Conservation (phyloP, 176 grass and related monocot species). For the Triticum dicoccoides region DNA sequence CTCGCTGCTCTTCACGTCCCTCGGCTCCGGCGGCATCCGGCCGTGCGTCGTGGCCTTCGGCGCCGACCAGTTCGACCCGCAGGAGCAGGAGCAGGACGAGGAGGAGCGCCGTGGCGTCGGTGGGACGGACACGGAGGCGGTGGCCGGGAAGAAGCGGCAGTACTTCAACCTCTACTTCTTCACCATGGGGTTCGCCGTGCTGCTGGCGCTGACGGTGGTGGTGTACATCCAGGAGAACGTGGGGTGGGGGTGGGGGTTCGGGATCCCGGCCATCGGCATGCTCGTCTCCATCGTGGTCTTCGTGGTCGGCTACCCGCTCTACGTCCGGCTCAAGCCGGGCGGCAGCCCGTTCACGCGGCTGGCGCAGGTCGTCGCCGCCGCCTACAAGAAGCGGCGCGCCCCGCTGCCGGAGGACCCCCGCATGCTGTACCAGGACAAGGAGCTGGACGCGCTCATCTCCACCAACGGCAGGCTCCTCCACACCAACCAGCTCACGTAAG, state of each 20-base stretch:
- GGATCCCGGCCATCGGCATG: constrained; percentile 54
- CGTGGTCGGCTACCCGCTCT: constrained; percentile 42
- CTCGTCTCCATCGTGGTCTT: constrained; percentile 53
- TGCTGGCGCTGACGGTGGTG: constrained; percentile 60
- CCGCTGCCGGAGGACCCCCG: constrained; percentile 40
- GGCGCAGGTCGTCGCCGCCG: constrained; percentile 37
- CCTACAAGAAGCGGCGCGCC: constrained; percentile 44
- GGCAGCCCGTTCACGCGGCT: constrained; percentile 64
- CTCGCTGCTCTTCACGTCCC: constrained; percentile 43
- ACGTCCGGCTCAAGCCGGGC: constrained; percentile 35
- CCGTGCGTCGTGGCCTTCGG: constrained; percentile 73
- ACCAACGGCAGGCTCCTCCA: constrained; percentile 32
- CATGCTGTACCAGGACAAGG: constrained; percentile 63
- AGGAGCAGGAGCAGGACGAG: not conserved
- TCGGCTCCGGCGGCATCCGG: constrained; percentile 70
- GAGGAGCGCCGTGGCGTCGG: not conserved
- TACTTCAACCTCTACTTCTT: constrained; percentile 95
- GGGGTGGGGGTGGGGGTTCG: constrained; percentile 57
- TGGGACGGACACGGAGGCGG: constrained; percentile 1
- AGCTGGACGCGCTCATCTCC: constrained; percentile 63
- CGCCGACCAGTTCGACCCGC: constrained; percentile 58
- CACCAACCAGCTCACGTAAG: constrained; percentile 37
- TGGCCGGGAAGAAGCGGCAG: constrained; percentile 33
- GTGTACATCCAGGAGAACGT: constrained; percentile 79
- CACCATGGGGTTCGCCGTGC: constrained; percentile 40